Base-by-base conservation (phyloP, 768 basidiomycete genomes). In the Tylopilus plumbeoviolaceoides region DNA sequence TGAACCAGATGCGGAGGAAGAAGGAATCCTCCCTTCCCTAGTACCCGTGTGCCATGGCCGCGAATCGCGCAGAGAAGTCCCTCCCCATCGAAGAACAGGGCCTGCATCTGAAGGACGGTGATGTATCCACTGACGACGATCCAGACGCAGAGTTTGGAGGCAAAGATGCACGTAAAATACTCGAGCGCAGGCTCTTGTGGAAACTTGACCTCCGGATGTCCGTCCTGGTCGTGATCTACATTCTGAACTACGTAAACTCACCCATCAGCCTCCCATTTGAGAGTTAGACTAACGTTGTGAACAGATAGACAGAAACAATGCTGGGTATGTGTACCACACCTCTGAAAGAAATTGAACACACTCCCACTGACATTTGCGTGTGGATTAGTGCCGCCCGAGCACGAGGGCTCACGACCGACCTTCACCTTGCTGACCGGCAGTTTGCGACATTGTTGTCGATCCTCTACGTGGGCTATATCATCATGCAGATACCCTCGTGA, bases 261-360 rank as follows among this genome's bases (percentile, higher is more conserved):
- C 45, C 23, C 39, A 20, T 39, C 33, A 0, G 2, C 20, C 52
- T 47, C 30, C 10, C 27, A 20, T 20, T 27, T 18, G 27, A 23
- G 9, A 48, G 38, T 27, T 15, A 40, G 8, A 20, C 51, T 54
- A n/a, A 53, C 42, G 6, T 20, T 17, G 12, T 18, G 35, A 2
- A 12, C 42, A 85, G 78, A 78, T 89, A 50, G 85, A 89, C 63
- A 75, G 85, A 43, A 89, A 87, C 62, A 87, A 86, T 66, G 84
- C 78, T 35, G 70, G 78, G 84, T 85, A 67, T 57, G 74, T 64
- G 14, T 18, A 25, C 18, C 47, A 43, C 30, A 43, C 8, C 10
- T 12, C 17, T 8, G 14, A 23, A 23, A 23, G 23, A 35, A 12
- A 23, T 6, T 21, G 6, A 17, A 31, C 8, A 15, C 17, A 20